A percentile compares a stretch with the other conserved stretches of the same genome.
phyloP scores from a whole-genome alignment of 2,329 filamentous ascomycete genomes.

The Diaporthe longicolla region DNA sequence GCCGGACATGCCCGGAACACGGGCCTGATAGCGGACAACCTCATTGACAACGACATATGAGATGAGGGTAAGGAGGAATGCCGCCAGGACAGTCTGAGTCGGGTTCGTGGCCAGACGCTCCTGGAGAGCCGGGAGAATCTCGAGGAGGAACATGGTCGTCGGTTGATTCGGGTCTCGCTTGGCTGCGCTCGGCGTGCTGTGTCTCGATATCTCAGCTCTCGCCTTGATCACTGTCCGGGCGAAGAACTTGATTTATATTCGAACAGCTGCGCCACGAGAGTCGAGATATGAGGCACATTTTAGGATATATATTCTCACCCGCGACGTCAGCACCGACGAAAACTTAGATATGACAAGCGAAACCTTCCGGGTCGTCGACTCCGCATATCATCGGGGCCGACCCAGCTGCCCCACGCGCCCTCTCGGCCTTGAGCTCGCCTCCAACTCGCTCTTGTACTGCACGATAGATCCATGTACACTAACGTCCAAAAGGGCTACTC shows the following conservation, averaged over 20 bases:
- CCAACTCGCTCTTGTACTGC: not conserved
- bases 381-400: conserved; percentile 25
- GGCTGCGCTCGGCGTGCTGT: not conserved
- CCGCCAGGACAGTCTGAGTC: conserved; percentile 4
- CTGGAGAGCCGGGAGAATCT: not conserved
- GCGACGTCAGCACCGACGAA: not conserved
- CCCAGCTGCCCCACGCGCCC: not conserved
- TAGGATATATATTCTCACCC: too few species aligned
- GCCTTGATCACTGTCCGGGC: not conserved
- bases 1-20: conserved; percentile 62
- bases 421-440: not conserved
- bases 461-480: not conserved
- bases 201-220: not conserved
- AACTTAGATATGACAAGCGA: not conserved
- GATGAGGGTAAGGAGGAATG: conserved; percentile 48
- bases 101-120: conserved; percentile 9
- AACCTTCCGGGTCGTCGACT: not conserved
- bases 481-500: conserved; percentile 16
- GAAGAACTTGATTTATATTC: not conserved
- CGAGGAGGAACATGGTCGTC: conserved; percentile 6
- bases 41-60: conserved; percentile 65
- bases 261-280: not conserved
- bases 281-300: too few species aligned
- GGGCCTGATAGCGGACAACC: conserved; percentile 58
- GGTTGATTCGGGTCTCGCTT: not conserved